Base-by-base conservation (phyloP, 345 rosid species). In the Eucalyptus sp. region DNA sequence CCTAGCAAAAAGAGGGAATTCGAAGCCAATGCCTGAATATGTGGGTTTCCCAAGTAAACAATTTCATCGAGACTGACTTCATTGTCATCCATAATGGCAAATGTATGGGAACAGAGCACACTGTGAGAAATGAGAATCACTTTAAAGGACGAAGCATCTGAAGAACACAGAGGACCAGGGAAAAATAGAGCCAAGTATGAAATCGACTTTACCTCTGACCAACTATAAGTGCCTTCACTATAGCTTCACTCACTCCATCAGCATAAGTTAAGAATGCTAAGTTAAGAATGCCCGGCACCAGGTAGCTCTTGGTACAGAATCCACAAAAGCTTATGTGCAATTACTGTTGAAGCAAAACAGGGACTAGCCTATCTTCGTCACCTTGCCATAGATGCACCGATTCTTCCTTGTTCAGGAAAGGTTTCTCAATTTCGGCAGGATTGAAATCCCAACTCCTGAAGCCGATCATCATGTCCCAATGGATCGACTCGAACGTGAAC, bases 391-490 rank as follows among this genome's bases (percentile, higher is more conserved):
- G 37, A 71, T 96, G 93, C 60, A 95, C 94, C 7, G 91, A 91
- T 46, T 50, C 18, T 50, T 50, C 54, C 54, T 50, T 50, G 54
- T 90, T 87, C 2, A 93, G 94, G 84, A 96, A 94, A 58, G 95
- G 98, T 91, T 92, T 91, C 87, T 93, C 68, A 12, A 95, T 92
- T 33, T 93, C 96, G 90, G 92, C 90, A 3, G 98, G 98, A 89
- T 93, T 93, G 22, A 95, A 96, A 79, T 95, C 97, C 99, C 97
- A 96, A 33, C 81, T 91, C 86, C 97, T 96, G 86, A 95, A 97
- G 49, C 92, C 94, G 3, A 95, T 86, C 85, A 87, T 95, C 94
- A 95, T 84, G 90, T 97, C 98, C 7, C 94, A 88, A 86, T 93
- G 93, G 14, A 95, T 49, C 27, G 97, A 94, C 90, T 95, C 95